Evolutionary conservation across 2,329 filamentous ascomycete species (phyloP), one percentile per base, ranked within the genome.

Genomic region (Stagonosporopsis rhizophila): DNA sequence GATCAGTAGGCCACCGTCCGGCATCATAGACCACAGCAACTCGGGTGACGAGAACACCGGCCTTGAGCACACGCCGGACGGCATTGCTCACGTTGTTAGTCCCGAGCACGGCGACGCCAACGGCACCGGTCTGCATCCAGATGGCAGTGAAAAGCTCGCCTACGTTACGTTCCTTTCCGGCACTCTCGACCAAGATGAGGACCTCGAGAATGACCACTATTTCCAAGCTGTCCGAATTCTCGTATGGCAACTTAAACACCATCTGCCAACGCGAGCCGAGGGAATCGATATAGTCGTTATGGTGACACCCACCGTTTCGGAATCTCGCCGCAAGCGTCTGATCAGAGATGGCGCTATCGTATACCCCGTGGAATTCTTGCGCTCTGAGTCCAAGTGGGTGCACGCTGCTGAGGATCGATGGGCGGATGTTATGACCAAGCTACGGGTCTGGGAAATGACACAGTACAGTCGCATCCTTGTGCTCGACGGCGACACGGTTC

Each of bases 351-450:
- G 69, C 11, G 69, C 69, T n/a, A 70, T 62, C 41, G 52, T 74
- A 14, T 44, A 60, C 19, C 56, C 61, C 9, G 63, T 72, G 23
- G 64, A 71, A 9, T 66, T 66, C 32, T 39, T 72, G 7, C 59
- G 60, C 28, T 56, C 57, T 9, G 47, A 60, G 9, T 62, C 62
- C 9, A 57, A 58, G 25, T 69, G 65, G 62, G 41, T 69, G 3
- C 48, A 68, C 8, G 49, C 63, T 0, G 53, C 56, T 0, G 17
- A 60, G 11, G 45, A 51, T 3, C 62, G 64, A 15, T 79, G 74
- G 74, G 58, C 65, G 41, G 68, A 76, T 27, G 66, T 77, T 22
- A 66, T 78, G 66, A 70, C 72, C 15, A 79, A 79, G 61, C 62
- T 79, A 23, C 73, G 74, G 22, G 65, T 76, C 2, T 78, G 69